Percentiles rank a stretch among this genome's conserved stretches.
These are phyloP conservation scores for Buxus sempervirens DNA, from an alignment of 164 flowering plant species.

Conservation along the genomic window DNA sequence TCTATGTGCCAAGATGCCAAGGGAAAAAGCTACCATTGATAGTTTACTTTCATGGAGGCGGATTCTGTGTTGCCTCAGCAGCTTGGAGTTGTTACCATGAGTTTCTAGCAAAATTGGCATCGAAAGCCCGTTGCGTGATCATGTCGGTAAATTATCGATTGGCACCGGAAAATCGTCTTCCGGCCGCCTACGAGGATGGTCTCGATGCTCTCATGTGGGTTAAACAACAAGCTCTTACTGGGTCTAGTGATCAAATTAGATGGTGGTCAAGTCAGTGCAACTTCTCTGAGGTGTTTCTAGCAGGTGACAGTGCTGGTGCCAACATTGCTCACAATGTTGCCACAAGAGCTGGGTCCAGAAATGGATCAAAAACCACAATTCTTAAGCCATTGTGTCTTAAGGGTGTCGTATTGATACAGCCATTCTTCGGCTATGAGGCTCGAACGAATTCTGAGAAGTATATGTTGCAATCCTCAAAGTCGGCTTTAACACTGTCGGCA, in stretches of 20 bases:
- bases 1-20: constrained; percentile 39
- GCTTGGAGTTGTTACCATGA: constrained; percentile 64
- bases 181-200: constrained; percentile 54
- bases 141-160: constrained; percentile 51
- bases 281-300: constrained; percentile 32
- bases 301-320: constrained; percentile 59
- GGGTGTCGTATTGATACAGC: constrained; percentile 45
- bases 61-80: constrained; percentile 59
- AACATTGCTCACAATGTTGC: constrained; percentile 46
- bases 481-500: constrained; percentile 35
- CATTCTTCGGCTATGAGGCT: constrained; percentile 56
- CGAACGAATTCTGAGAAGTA: constrained; percentile 39
- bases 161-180: constrained; percentile 57
- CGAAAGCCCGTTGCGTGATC: constrained; percentile 28
- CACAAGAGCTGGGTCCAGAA: constrained; percentile 6
- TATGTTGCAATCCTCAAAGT: constrained; percentile 28
- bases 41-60: constrained; percentile 67
- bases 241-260: constrained; percentile 21
- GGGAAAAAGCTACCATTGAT: constrained; percentile 31
- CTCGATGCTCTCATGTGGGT: constrained; percentile 32
- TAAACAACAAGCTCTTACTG: constrained; percentile 20
- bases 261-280: constrained; percentile 40
- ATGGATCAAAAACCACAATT: background rate
- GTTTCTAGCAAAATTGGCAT: constrained; percentile 35
- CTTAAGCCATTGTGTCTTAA: constrained; percentile 26